phyloP scores from a whole-genome alignment of 2,329 filamentous ascomycete species.

The Ceratocystis albifundus region DNA sequence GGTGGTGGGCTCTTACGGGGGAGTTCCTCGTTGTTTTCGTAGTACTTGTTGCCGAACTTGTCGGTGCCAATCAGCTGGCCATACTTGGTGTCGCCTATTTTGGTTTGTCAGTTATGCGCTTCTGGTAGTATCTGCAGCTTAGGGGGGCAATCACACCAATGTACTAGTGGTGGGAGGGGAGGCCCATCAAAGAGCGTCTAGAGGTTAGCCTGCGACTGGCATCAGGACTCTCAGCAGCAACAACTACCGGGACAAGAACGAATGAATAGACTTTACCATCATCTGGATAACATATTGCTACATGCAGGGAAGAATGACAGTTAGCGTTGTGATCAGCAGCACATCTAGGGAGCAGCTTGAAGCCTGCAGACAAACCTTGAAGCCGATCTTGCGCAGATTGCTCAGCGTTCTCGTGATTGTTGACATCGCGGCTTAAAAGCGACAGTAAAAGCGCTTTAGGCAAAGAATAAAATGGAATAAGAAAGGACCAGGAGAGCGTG shows the following conservation, averaged over 20 bases:
- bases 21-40: conserved; percentile 88
- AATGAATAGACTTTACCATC: conserved; percentile 48
- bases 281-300: conserved; percentile 88
- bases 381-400: conserved; percentile 75
- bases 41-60: conserved; percentile 94
- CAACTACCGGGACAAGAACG: not conserved
- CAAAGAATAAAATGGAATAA: not conserved
- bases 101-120: not conserved
- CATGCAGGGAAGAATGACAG: not conserved
- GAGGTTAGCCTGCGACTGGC: not conserved
- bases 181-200: not conserved
- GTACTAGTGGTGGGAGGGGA: conserved; percentile 36
- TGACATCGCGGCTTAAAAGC: conserved; percentile 56
- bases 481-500: not conserved
- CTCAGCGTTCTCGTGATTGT: conserved; percentile 74
- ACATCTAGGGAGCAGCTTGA: not conserved
- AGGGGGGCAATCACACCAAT: conserved; percentile 37
- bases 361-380: conserved; percentile 54
- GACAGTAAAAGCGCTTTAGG: not conserved
- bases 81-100: conserved; percentile 83
- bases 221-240: too few species aligned
- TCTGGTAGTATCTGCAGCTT: not conserved
- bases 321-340: not conserved
- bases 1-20: conserved; percentile 51
- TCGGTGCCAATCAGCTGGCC: conserved; percentile 76